Base-by-base conservation (phyloP, 805 yeast species). In the Candida ovalis region DNA sequence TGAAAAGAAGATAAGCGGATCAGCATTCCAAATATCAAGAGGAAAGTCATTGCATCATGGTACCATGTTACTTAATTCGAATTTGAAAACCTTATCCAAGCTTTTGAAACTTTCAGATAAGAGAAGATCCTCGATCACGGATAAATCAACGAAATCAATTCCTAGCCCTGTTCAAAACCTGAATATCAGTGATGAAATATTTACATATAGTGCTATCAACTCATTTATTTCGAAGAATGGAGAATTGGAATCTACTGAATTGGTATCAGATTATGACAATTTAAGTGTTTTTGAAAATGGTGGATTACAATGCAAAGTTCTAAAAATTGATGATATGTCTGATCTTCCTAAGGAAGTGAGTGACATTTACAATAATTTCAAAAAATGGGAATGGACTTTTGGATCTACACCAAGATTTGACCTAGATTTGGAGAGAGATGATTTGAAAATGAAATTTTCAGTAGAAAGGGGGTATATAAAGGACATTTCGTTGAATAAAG, bases 21-120 rank as follows among this genome's bases (percentile, higher is more conserved):
- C 96, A 7, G 97, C 99, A 0, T 94, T 80, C 66, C 91, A 91
- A 62, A 73, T 94, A 28, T 83, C 96, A 4, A 76, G 77, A 43
- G 91, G 94, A 0, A 81, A 81, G 56, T 82, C 96, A 6, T 84
- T 91, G 55, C 99, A 94, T 62, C 99, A 94, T 69, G 99, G 97
- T 0, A 94, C 99, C 0, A 88, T 94, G 96, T 72, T 94, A 7
- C 70, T 94, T 22, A 69, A 78, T 46, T 82, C 95, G 38, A 72
- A 82, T 35, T 67, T 94, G 23, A 73, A 72, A n/a, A 66, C 74
- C 0, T 71, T 94, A 49, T 71, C 82, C 1, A 71, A 78, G n/a
- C 62, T 88, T 13, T 70, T 94, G 49, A 74, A 76, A 38, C 12
- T 67, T 4, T 41, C 60, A 6, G 32, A 40, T 0, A 32, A 35